Evolutionary conservation across 2,329 filamentous ascomycete species (phyloP).

Genomic region (Calonectria henricotiae): DNA sequence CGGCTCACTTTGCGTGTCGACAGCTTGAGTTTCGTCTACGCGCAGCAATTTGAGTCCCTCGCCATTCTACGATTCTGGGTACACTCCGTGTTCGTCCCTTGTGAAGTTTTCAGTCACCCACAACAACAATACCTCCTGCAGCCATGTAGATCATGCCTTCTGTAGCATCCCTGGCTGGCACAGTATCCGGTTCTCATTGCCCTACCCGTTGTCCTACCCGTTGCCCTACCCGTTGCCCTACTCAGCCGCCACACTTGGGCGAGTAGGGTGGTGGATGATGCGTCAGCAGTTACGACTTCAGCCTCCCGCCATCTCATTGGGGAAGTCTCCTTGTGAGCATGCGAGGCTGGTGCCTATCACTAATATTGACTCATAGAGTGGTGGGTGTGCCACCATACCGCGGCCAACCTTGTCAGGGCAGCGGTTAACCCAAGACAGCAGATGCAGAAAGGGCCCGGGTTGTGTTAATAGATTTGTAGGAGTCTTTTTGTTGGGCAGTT

Average conservation of each 20-base stretch:
- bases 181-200: slow-evolving; percentile 17
- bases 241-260: background rate
- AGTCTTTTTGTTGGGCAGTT: slow-evolving; percentile 11
- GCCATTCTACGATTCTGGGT: background rate
- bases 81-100: slow-evolving; percentile 7
- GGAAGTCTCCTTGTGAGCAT: background rate
- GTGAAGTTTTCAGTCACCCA: slow-evolving; percentile 7
- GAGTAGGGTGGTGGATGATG: slow-evolving; percentile 29
- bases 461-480: background rate
- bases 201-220: background rate
- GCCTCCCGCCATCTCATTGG: slow-evolving; percentile 17
- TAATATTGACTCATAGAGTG: slow-evolving; percentile 1
- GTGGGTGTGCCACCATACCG: background rate
- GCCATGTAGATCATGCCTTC: slow-evolving; percentile 23
- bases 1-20: slow-evolving; percentile 26
- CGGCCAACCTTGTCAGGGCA: background rate
- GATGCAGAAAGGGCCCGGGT: background rate
- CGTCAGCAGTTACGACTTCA: slow-evolving; percentile 36
- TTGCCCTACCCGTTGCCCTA: background rate
- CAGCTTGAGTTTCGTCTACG: background rate
- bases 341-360: slow-evolving; percentile 17
- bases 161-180: slow-evolving; percentile 6
- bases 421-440: slow-evolving; percentile 1
- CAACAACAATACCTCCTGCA: slow-evolving; percentile 26
- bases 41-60: background rate